A percentile compares a stretch with the other conserved stretches of the same genome.
These are phyloP conservation scores for Sisymbrium altissimum DNA, from an alignment of 345 rosid species.

Conservation along the genomic window DNA sequence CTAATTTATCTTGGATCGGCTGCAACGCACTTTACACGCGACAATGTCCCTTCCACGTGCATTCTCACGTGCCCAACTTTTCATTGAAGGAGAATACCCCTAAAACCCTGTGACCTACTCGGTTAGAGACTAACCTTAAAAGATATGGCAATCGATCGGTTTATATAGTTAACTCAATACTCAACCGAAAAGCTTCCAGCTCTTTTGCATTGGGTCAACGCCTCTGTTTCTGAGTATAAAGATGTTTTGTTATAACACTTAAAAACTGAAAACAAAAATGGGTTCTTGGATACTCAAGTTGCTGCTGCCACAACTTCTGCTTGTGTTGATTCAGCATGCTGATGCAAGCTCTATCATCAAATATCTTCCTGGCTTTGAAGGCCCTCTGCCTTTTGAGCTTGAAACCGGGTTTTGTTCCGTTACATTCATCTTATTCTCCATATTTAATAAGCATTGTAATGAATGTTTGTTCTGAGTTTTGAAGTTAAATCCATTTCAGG, in stretches of 20 bases:
- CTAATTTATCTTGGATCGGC: neutral
- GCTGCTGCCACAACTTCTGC: neutral
- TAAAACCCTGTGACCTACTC: neutral
- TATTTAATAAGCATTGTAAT: no score
- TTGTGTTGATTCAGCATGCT: neutral
- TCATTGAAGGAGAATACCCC: neutral
- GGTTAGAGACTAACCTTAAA: neutral
- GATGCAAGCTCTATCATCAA: conserved; percentile 23
- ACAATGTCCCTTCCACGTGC: neutral
- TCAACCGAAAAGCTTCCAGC: neutral
- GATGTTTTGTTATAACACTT: neutral
- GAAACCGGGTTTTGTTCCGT: conserved; percentile 38
- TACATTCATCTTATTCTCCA: neutral
- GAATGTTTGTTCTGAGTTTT: neutral
- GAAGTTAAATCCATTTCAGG: conserved; percentile 8
- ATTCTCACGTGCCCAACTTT: neutral
- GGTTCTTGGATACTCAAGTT: neutral
- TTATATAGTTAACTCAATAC: neutral
- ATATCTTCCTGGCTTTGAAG: conserved; percentile 38
- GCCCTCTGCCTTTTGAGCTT: conserved; percentile 43
- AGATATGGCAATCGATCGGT: neutral
- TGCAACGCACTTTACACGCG: neutral
- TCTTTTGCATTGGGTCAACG: neutral
- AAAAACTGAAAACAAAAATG: neutral
- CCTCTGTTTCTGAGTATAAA: conserved; percentile 5